These are phyloP conservation scores for Globisporangium barbulae DNA, from an alignment of 352 stramenopile species.

Conservation along the genomic window DNA sequence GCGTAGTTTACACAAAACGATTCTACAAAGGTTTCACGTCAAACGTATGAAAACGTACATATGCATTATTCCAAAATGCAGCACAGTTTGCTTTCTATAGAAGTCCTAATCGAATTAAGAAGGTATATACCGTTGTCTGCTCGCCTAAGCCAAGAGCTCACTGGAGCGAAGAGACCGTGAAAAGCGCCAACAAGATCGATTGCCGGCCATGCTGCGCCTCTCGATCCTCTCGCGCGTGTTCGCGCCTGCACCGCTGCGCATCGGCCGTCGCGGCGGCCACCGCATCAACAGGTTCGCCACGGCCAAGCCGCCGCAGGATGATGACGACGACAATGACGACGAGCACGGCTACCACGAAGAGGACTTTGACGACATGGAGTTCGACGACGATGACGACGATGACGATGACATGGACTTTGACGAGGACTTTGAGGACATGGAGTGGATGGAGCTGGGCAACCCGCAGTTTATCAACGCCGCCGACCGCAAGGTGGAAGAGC, in stretches of 20 bases:
- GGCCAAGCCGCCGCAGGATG: constrained; percentile 6
- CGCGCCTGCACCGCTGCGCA: constrained; percentile 37
- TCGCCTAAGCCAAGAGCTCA: neutral
- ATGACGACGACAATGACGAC: constrained; percentile 28
- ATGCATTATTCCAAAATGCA: too few relatives aligned
- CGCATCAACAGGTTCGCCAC: constrained; percentile 15
- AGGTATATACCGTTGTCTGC: neutral
- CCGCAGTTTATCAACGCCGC: constrained; percentile 18
- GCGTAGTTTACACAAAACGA: too few relatives aligned
- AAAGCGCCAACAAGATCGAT: constrained; percentile 1
- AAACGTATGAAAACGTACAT: too few relatives aligned
- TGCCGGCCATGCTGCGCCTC: constrained; percentile 51
- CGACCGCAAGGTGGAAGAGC: constrained; percentile 61
- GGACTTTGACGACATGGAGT: constrained; percentile 39
- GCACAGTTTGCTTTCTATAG: neutral
- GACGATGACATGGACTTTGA: constrained; percentile 26
- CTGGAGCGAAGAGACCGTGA: constrained; percentile 5
- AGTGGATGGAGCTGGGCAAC: constrained; percentile 16
- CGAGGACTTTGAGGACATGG: constrained; percentile 15
- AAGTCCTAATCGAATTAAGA: neutral
- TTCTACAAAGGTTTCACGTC: too few relatives aligned
- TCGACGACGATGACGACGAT: constrained; percentile 39
- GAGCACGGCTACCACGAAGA: constrained; percentile 44
- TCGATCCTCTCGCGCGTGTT: constrained; percentile 48
- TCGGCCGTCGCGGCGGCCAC: constrained; percentile 20